Base-by-base conservation (phyloP, 768 basidiomycete genomes). In the Rhodotorula toruloides region DNA sequence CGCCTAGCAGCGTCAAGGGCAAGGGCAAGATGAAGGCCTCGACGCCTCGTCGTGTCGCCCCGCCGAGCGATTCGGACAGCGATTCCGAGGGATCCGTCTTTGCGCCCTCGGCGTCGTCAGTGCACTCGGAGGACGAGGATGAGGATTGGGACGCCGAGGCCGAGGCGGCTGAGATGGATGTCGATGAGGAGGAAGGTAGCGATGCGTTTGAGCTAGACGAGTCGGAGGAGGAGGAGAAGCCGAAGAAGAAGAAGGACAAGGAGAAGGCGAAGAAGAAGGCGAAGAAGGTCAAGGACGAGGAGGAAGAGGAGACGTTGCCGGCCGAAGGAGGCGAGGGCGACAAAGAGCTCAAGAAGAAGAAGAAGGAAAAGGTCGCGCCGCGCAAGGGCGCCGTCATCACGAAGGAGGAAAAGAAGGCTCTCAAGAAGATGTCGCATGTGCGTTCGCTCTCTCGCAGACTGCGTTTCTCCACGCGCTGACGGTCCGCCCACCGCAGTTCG, bases 401-500 rank as follows among this genome's bases (percentile, higher is more conserved):
- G n/a, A 63, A 58, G 66, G 49, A 64, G 39, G 61, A 75, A 56
- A 83, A 87, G 74, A 75, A 73, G 53, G 80, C 76, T 47, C 74
- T 89, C 72, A 77, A 79, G 54, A 72, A 77, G 63, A 81, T 86
- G 74, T 79, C 91, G 16, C 81, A 71, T 78, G 94, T 69, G 90
- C 89, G 19, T 81, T 84, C n/a, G n/a, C n/a, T n/a, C n/a, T n/a
- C n/a, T n/a, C n/a, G n/a, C n/a, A n/a, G n/a, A n/a, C n/a, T n/a
- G n/a, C n/a, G n/a, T 42, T 66, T 47, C 58, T 39, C 29, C 48
- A 29, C 46, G 10, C 21, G 14, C 37, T 37, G 31, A 52, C 50
- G 5, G 3, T 46, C 22, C 31, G 1, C 12, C 21, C 49, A 0
- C 27, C 31, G 46, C 65, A 71, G 70, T 53, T 44, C 29, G 43